Conservation (phyloP, 129 eudicot genomes). For the Tagetes patula region DNA sequence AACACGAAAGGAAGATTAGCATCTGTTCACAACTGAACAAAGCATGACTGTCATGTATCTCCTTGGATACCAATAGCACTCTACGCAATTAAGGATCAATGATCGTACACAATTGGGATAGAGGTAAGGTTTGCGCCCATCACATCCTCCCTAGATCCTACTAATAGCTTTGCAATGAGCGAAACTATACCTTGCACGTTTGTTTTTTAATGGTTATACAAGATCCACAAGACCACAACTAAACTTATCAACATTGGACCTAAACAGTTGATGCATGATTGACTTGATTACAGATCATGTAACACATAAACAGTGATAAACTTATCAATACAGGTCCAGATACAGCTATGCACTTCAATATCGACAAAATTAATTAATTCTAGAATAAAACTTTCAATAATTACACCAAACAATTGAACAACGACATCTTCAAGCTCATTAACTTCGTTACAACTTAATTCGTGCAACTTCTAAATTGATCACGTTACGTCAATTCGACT, state of each 20-base stretch:
- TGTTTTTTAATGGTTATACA: not conserved
- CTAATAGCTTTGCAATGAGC: too few species aligned
- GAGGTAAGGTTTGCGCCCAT: too few species aligned
- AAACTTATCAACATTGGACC: conserved; percentile 3
- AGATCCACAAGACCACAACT: not conserved
- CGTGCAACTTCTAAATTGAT: conserved; percentile 1
- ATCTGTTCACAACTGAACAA: not conserved
- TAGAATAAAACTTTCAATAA: not conserved
- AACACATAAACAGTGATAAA: not conserved
- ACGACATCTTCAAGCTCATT: conserved; percentile 17
- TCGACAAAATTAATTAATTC: not conserved
- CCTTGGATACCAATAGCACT: not conserved
- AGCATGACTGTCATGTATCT: not conserved
- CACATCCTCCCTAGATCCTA: too few species aligned
- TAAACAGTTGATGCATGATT: not conserved
- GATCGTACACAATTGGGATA: too few species aligned
- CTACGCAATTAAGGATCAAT: not conserved
- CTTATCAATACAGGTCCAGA: conserved; percentile 10
- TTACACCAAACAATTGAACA: not conserved
- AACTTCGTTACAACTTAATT: conserved; percentile 2
- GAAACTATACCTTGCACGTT: too few species aligned
- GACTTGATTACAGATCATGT: conserved; percentile 2
- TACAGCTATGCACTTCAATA: not conserved
- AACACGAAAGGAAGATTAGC: conserved; percentile 20
- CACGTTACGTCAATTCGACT: too few species aligned